Evolutionary conservation across 768 basidiomycete genomes (phyloP), one percentile per base, ranked within the genome.

Genomic region (Clitopilus passeckerianus): DNA sequence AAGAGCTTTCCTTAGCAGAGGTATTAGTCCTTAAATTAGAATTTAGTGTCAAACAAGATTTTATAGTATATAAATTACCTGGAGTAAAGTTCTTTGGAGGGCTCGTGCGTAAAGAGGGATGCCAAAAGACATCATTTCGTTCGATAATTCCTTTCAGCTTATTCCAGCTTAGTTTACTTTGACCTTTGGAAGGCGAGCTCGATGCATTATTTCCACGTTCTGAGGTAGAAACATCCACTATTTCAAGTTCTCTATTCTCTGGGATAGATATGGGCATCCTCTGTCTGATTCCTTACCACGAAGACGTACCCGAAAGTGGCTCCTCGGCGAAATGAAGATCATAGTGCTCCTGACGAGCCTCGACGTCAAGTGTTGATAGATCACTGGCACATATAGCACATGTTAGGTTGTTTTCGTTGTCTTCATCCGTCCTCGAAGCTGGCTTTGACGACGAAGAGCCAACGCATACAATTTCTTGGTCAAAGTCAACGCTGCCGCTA

Each of bases 101-200:
- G 2, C 74, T 58, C 1, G 58, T 66, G 1, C 67, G 59, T 59
- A 76, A 74, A 5, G 81, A 62, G 14, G 83, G 70, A 68, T 85
- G 75, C 91, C 91, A 93, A 68, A 91, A 92, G 2, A 72, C 59
- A 61, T 90, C 88, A 43, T 73, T 59, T 64, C 67, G n/a, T 58
- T 59, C 56, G 24, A 33, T 30, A 30, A 30, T 18, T 24, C 6
- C 66, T 41, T 65, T 57, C 57, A 63, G 60, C 53, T 57, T 22
- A 44, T 61, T 60, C 35, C 58, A 50, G 37, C 57, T 60, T 8
- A 22, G 24, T 37, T 18, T 5, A 16, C 37, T 54, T 8, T n/a
- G 50, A 7, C 18, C 10, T 18, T 50, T 18, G 12, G n/a, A 35
- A 20, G 61, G 59, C 30, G 27, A 58, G 44, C 30, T 20, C 9